phyloP scores from a whole-genome alignment of 768 basidiomycete genomes.

The Clitopilus hobsonii region DNA sequence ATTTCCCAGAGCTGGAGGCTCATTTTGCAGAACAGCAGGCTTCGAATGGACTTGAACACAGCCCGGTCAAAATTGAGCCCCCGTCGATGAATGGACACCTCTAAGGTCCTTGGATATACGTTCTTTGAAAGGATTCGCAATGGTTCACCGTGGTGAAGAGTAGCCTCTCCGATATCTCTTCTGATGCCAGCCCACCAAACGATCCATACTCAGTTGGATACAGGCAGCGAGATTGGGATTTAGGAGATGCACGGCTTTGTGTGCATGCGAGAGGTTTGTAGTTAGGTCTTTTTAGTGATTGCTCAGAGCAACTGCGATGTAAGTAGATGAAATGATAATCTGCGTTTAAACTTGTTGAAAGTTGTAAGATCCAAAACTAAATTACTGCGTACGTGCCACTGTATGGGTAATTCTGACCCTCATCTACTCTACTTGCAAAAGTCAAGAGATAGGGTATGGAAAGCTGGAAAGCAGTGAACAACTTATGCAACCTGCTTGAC shows the following conservation, averaged over 20 bases:
- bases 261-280: too few relatives aligned
- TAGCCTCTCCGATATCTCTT: too few relatives aligned
- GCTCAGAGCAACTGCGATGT: neutral
- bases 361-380: neutral
- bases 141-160: too few relatives aligned
- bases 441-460: too few relatives aligned
- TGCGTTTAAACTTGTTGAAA: neutral
- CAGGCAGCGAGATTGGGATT: too few relatives aligned
- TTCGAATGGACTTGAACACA: constrained; percentile 5
- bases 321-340: neutral
- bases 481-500: neutral
- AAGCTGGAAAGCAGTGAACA: too few relatives aligned
- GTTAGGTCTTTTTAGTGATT: too few relatives aligned
- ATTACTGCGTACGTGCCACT: neutral
- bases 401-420: neutral
- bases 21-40: constrained; percentile 18
- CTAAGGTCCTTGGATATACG: too few relatives aligned
- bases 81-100: neutral
- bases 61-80: neutral
- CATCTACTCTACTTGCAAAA: neutral
- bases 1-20: constrained; percentile 61
- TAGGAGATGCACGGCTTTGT: too few relatives aligned
- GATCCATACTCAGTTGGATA: too few relatives aligned
- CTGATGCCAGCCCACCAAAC: too few relatives aligned
- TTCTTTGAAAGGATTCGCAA: too few relatives aligned